A percentile compares a stretch with the other conserved stretches of the same genome.
These are phyloP conservation scores for Fusarium sp. DNA, from an alignment of 2,329 filamentous ascomycete genomes.

Conservation along the genomic window DNA sequence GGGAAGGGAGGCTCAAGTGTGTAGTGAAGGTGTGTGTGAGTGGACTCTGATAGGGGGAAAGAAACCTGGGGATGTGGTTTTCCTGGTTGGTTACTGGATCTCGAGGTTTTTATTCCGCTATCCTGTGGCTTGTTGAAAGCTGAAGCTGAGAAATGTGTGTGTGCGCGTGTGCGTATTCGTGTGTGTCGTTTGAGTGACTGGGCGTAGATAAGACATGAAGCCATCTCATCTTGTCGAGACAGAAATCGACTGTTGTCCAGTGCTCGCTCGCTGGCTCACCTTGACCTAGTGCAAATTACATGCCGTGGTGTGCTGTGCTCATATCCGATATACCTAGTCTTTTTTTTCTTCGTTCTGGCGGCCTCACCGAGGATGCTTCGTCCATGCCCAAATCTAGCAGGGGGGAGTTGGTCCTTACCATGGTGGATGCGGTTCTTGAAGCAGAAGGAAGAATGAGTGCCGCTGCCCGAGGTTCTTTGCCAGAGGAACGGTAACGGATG, in stretches of 20 bases:
- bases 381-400: conserved; percentile 2
- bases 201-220: neutral
- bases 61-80: conserved; percentile 29
- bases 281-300: neutral
- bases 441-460: conserved; percentile 1
- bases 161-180: neutral
- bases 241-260: neutral
- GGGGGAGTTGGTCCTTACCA: neutral
- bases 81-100: neutral
- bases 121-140: neutral
- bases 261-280: neutral
- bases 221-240: neutral
- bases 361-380: conserved; percentile 22
- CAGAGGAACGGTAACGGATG: conserved; percentile 31
- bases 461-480: conserved; percentile 9
- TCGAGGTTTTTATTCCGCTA: conserved; percentile 6
- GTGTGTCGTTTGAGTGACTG: neutral
- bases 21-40: neutral
- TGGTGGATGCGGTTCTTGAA: neutral
- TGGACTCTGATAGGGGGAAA: conserved; percentile 15
- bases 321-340: neutral
- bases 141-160: neutral
- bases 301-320: neutral
- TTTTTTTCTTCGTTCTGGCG: neutral
- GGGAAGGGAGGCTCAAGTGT: conserved; percentile 35